Percentiles rank a stretch among this genome's conserved stretches.
phyloP scores from a whole-genome alignment of 2,329 filamentous ascomycete species.

The Trichoderma lentiforme region DNA sequence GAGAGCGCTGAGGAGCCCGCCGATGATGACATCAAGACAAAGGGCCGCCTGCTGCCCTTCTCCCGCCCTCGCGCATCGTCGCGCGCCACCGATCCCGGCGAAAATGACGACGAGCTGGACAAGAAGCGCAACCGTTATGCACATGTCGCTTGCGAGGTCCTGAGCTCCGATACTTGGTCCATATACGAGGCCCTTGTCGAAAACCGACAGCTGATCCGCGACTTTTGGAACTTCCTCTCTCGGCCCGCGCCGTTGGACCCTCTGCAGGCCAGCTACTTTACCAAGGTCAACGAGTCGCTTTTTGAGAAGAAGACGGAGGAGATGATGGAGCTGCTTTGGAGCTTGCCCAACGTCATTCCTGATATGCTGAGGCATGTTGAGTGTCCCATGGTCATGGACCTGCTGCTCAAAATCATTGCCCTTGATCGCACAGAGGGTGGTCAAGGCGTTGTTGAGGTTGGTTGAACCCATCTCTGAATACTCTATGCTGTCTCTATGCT shows the following conservation, averaged over 20 bases:
- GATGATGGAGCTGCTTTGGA: conserved; percentile 88
- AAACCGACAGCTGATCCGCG: conserved; percentile 70
- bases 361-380: conserved; percentile 92
- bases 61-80: conserved; percentile 54
- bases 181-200: conserved; percentile 91
- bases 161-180: conserved; percentile 95
- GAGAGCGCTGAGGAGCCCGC: conserved; percentile 50
- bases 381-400: conserved; percentile 97
- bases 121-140: conserved; percentile 92
- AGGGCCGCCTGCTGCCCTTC: conserved; percentile 44
- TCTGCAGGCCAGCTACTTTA: conserved; percentile 95
- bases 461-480: conserved; percentile 28
- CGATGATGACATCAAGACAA: conserved; percentile 49
- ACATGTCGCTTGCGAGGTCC: conserved; percentile 86
- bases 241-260: conserved; percentile 83
- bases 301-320: conserved; percentile 98
- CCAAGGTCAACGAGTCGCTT: conserved; percentile 96
- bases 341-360: conserved; percentile 73
- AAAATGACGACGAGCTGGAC: conserved; percentile 72
- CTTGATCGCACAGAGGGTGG: conserved; percentile 89
- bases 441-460: conserved; percentile 87
- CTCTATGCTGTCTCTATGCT: conserved; percentile 15
- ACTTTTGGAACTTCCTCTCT: conserved; percentile 90
- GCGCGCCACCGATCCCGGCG: conserved; percentile 44
- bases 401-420: conserved; percentile 94